phyloP scores from a whole-genome alignment of 176 grass and related monocot species.

The Bolboschoenus planiculmis region DNA sequence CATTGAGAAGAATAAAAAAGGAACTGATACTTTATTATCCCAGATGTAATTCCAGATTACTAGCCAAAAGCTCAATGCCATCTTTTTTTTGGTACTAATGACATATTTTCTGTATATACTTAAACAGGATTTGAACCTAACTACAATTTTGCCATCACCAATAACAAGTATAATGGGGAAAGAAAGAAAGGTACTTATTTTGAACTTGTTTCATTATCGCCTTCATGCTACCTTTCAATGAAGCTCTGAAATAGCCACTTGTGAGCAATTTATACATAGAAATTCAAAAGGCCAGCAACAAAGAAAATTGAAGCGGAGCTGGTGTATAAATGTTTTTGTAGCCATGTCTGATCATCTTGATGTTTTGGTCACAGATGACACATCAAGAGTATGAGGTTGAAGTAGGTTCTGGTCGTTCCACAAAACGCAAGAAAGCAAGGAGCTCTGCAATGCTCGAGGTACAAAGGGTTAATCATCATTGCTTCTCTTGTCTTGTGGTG shows the following conservation, averaged over 20 bases:
- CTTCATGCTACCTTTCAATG: background rate
- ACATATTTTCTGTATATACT: conserved; percentile 23
- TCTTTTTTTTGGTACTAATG: conserved; percentile 6
- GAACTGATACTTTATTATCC: conserved; percentile 3
- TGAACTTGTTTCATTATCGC: conserved; percentile 6
- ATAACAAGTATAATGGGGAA: conserved; percentile 70
- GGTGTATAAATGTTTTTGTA: background rate
- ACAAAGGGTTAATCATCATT: conserved; percentile 21
- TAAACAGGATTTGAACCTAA: conserved; percentile 63
- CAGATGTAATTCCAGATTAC: background rate
- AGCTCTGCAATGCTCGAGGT: conserved; percentile 91
- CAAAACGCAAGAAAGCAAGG: conserved; percentile 85
- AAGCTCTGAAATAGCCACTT: background rate
- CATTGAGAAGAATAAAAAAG: background rate
- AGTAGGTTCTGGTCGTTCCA: conserved; percentile 72
- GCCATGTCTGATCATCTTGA: background rate
- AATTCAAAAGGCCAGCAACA: background rate
- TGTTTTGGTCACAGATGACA: conserved; percentile 49
- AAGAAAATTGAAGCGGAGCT: background rate
- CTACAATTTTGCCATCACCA: conserved; percentile 64
- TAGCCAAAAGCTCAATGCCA: background rate
- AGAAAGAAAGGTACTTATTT: conserved; percentile 52
- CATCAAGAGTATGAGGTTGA: conserved; percentile 87
- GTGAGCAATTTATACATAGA: background rate
- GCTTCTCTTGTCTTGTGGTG: conserved; percentile 4